Percentiles rank a stretch among this genome's conserved stretches.
phyloP scores from a whole-genome alignment of 2,329 filamentous ascomycete genomes.

The Xylaria sp. region DNA sequence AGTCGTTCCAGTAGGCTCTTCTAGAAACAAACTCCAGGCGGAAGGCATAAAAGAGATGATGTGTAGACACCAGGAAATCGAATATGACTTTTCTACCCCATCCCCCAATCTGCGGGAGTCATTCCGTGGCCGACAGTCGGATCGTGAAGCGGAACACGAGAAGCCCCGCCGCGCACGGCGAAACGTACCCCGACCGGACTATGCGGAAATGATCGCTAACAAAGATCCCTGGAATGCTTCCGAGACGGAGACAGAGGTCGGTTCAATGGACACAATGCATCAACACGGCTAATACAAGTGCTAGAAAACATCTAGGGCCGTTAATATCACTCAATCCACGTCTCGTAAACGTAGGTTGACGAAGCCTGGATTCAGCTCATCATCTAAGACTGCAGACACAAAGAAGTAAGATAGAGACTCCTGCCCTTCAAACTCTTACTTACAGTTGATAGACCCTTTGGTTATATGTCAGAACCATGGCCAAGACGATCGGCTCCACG shows the following conservation, averaged over 20 bases:
- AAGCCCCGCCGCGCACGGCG: slow-evolving; percentile 42
- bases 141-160: slow-evolving; percentile 34
- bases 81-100: slow-evolving; percentile 39
- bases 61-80: slow-evolving; percentile 37
- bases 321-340: slow-evolving; percentile 33
- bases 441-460: slow-evolving; percentile 45
- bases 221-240: slow-evolving; percentile 42
- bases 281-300: slow-evolving; percentile 13
- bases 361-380: slow-evolving; percentile 26
- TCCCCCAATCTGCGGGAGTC: slow-evolving; percentile 28
- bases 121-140: slow-evolving; percentile 24
- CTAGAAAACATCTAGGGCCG: slow-evolving; percentile 35
- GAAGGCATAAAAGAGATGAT: slow-evolving; percentile 23
- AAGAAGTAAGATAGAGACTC: slow-evolving; percentile 42
- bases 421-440: slow-evolving; percentile 16
- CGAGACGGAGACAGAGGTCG: slow-evolving; percentile 42
- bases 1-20: slow-evolving; percentile 40
- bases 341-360: slow-evolving; percentile 36
- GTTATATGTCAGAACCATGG: slow-evolving; percentile 48
- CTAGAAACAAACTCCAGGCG: slow-evolving; percentile 21
- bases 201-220: slow-evolving; percentile 46
- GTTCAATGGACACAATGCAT: neutral
- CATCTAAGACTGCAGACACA: slow-evolving; percentile 33
- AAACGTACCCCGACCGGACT: slow-evolving; percentile 44
- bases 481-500: slow-evolving; percentile 48